These are phyloP conservation scores for Heimioporus sp. DNA, from an alignment of 768 basidiomycete species.

Conservation along the genomic window DNA sequence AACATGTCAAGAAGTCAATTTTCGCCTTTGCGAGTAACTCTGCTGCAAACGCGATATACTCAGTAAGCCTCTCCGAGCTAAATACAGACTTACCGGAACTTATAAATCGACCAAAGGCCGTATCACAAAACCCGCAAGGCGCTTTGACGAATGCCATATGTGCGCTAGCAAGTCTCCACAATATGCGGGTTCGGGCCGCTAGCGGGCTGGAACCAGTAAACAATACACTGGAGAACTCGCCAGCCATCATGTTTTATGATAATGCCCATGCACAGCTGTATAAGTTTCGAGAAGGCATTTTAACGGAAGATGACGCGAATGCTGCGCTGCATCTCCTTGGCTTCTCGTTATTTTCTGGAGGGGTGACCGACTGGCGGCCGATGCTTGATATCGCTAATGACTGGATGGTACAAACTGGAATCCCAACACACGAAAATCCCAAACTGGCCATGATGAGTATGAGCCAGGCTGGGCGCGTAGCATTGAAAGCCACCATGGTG, in stretches of 20 bases:
- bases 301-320: slow-evolving; percentile 68
- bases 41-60: slow-evolving; percentile 62
- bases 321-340: slow-evolving; percentile 77
- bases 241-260: slow-evolving; percentile 64
- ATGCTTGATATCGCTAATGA: slow-evolving; percentile 71
- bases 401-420: slow-evolving; percentile 69
- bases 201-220: slow-evolving; percentile 59
- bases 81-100: slow-evolving; percentile 10
- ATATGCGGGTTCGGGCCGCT: slow-evolving; percentile 56
- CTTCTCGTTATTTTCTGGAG: slow-evolving; percentile 70
- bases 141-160: slow-evolving; percentile 71
- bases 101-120: slow-evolving; percentile 32
- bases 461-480: slow-evolving; percentile 50
- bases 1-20: slow-evolving; percentile 64
- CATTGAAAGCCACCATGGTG: slow-evolving; percentile 73
- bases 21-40: slow-evolving; percentile 62
- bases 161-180: slow-evolving; percentile 73
- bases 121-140: slow-evolving; percentile 65
- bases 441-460: slow-evolving; percentile 55
- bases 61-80: slow-evolving; percentile 43
- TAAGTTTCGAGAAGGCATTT: slow-evolving; percentile 50
- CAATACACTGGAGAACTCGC: slow-evolving; percentile 51
- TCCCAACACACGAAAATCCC: slow-evolving; percentile 64
- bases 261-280: slow-evolving; percentile 65
- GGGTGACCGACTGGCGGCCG: slow-evolving; percentile 64